Percentiles rank a stretch among this genome's conserved stretches.
These are phyloP conservation scores for Cladobotryum mycophilum DNA, from an alignment of 2,329 filamentous ascomycete species.

Conservation along the genomic window DNA sequence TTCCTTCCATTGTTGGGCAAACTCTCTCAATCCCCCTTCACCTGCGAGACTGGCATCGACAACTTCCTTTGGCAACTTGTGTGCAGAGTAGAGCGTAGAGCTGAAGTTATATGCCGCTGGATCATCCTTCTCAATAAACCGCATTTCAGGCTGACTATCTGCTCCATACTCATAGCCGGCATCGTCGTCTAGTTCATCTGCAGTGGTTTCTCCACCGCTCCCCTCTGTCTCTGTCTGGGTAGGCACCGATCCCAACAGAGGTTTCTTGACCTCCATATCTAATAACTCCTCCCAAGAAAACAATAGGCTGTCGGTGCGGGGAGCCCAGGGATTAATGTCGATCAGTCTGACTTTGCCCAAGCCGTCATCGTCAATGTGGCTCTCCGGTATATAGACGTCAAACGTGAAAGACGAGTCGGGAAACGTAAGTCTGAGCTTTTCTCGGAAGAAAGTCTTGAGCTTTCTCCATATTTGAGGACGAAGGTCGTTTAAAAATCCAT, in stretches of 20 bases:
- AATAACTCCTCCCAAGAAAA: conserved; percentile 89
- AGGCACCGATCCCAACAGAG: conserved; percentile 44
- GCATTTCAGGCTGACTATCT: conserved; percentile 67
- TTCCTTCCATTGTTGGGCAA: conserved; percentile 68
- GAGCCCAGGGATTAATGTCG: conserved; percentile 93
- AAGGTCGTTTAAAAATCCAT: conserved; percentile 67
- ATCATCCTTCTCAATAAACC: conserved; percentile 76
- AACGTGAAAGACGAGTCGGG: conserved; percentile 81
- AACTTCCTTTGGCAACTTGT: conserved; percentile 91
- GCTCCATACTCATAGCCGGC: conserved; percentile 43
- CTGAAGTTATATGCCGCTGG: conserved; percentile 83
- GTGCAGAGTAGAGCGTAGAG: conserved; percentile 83
- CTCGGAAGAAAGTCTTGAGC: conserved; percentile 71
- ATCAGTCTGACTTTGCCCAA: conserved; percentile 77
- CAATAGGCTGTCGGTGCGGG: conserved; percentile 77
- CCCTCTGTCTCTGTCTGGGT: conserved; percentile 25
- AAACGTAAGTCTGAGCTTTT: conserved; percentile 68
- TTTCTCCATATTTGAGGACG: conserved; percentile 59
- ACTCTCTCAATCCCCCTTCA: conserved; percentile 73
- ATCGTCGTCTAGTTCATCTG: conserved; percentile 34
- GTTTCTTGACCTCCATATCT: conserved; percentile 56
- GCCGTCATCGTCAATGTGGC: conserved; percentile 45
- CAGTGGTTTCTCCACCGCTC: conserved; percentile 31
- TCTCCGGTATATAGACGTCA: conserved; percentile 83
- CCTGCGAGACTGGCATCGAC: conserved; percentile 65